Percentiles rank a stretch among this genome's conserved stretches.
Conservation (phyloP, 192 early-diverging fungal species). For the Cetraspora pellucida region DNA sequence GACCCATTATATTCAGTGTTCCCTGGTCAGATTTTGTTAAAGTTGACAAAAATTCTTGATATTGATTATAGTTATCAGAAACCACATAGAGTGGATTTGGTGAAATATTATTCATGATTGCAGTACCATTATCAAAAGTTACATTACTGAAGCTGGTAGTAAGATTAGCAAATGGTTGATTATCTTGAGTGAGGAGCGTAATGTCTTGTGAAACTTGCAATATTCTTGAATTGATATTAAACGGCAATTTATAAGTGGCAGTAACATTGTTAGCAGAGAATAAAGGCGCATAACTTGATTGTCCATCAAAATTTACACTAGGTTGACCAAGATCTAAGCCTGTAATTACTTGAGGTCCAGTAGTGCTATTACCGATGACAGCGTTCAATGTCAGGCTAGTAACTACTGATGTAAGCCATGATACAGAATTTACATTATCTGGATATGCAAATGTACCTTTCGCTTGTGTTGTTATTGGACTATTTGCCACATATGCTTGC, state of each 20-base stretch:
- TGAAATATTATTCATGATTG: conserved; percentile 46
- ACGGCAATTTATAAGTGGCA: conserved; percentile 52
- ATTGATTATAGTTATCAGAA: conserved; percentile 36
- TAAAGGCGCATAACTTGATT: conserved; percentile 45
- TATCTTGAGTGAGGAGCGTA: conserved; percentile 32
- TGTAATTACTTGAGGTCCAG: conserved; percentile 49
- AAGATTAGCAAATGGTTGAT: conserved; percentile 41
- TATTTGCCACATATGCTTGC: conserved; percentile 48
- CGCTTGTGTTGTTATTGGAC: conserved; percentile 46
- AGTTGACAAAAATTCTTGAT: conserved; percentile 46
- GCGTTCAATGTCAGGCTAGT: neutral
- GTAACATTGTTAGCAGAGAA: conserved; percentile 41
- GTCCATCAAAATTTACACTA: conserved; percentile 43
- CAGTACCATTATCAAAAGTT: conserved; percentile 37
- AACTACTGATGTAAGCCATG: conserved; percentile 40
- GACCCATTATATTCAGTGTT: conserved; percentile 44
- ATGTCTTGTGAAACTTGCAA: conserved; percentile 40
- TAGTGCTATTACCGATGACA: neutral
- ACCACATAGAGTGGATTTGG: conserved; percentile 32
- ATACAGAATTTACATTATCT: conserved; percentile 36
- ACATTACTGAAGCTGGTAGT: conserved; percentile 39
- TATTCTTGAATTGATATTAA: conserved; percentile 46
- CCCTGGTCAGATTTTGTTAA: conserved; percentile 43
- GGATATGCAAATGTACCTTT: conserved; percentile 49
- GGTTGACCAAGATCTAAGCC: conserved; percentile 50